Evolutionary conservation across 805 yeast genomes (phyloP).

Genomic region (Yarrowia porcina): DNA sequence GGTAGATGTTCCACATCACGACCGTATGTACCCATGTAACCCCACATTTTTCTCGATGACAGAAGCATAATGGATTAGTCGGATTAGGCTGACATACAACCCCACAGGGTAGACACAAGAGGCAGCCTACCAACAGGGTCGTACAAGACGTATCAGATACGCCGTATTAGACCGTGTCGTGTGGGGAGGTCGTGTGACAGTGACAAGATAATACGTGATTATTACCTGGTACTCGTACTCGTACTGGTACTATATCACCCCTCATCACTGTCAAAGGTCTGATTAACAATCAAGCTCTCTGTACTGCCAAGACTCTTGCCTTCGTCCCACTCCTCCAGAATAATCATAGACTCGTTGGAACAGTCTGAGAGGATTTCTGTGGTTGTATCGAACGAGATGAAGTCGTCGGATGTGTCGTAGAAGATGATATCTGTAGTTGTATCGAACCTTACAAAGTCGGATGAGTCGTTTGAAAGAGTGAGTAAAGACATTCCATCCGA

Average conservation of each 20-base stretch:
- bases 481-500: background rate
- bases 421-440: background rate
- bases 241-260: too few relatives aligned
- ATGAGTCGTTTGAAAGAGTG: background rate
- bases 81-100: background rate
- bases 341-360: conserved; percentile 1
- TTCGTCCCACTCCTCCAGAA: background rate
- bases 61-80: background rate
- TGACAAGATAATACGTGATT: too few relatives aligned
- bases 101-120: background rate
- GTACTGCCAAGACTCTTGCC: background rate
- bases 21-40: background rate
- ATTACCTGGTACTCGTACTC: too few relatives aligned
- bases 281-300: background rate
- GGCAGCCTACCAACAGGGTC: too few relatives aligned
- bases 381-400: too few relatives aligned
- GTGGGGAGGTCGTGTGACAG: too few relatives aligned
- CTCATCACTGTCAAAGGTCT: background rate
- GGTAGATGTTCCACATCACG: too few relatives aligned
- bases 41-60: background rate
- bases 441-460: too few relatives aligned
- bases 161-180: too few relatives aligned
- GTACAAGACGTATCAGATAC: too few relatives aligned
- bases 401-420: background rate
- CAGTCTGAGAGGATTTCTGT: background rate